Base-by-base conservation (phyloP, 169 alveolate species). In the Plasmodium inui region DNA sequence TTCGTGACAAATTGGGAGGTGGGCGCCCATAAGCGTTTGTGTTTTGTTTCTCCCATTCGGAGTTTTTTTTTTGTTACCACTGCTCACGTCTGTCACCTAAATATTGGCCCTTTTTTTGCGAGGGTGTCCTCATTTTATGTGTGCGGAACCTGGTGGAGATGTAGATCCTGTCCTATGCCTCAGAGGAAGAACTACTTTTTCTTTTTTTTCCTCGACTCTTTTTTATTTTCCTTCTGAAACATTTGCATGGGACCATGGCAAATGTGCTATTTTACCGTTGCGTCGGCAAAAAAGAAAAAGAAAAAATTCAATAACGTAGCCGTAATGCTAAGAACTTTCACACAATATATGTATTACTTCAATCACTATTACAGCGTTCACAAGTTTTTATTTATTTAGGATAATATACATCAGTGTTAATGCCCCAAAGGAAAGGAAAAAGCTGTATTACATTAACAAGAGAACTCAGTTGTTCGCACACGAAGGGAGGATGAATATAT, bases 1-100 rank as follows among this genome's bases (percentile, higher is more conserved):
- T 71, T 80, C 92, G 55, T 91, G 78, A 91, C 93, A 39, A 32
- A 82, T 53, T n/a, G 34, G 81, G 19, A 3, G 19, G 19, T 0
- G 19, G 2, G 6, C 61, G 22, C 22, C 19, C 34, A 34, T 9
- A 19, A 41, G 30, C 7, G 2, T 84, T 8, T n/a, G 30, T 84
- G 30, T 84, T 84, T 84, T 4, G 73, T 84, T 71, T 70, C 73
- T 82, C 39, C 22, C 46, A 1, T 82, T 50, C 61, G 61, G 28
- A 12, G 22, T 19, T 74, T 74, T 74, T 73, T 26, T 26, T 74
- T 26, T 74, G 32, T 74, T 1, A 9, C 3, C 28, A 34, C 44
- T 32, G 0, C 30, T 32, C 6, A n/a, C 19, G 12, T 74, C 32
- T 67, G 37, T 67, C 34, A 28, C 39, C 41, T 67, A 67, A 50